Conservation (phyloP, 345 rosid species). For the Toxicodendron radicans region DNA sequence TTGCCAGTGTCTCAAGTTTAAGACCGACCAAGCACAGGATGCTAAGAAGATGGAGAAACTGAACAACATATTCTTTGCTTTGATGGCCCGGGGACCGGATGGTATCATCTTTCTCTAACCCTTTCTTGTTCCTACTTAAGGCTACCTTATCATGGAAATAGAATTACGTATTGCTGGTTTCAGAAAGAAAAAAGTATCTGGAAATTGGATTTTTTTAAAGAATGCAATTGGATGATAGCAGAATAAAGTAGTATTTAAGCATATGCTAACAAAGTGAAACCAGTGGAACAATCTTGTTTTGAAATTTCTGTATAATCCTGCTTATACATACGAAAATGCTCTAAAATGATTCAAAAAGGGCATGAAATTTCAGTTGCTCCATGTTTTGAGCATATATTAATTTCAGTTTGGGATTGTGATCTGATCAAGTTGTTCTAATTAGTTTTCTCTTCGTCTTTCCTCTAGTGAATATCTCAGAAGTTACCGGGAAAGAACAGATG, state of each 20-base stretch:
- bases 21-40: conserved; percentile 96
- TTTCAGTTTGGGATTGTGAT: conserved; percentile 5
- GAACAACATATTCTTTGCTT: conserved; percentile 82
- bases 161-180: neutral
- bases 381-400: neutral
- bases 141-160: neutral
- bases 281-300: neutral
- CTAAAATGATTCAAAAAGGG: neutral
- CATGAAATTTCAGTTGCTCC: neutral
- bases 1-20: conserved; percentile 89
- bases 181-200: neutral
- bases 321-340: neutral
- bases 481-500: conserved; percentile 69
- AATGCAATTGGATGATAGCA: neutral
- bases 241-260: neutral
- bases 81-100: conserved; percentile 94
- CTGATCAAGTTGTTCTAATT: conserved; percentile 14
- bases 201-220: neutral
- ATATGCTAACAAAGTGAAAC: neutral
- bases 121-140: neutral
- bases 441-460: neutral
- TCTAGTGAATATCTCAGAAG: conserved; percentile 77
- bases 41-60: conserved; percentile 99
- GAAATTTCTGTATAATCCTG: neutral
- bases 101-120: conserved; percentile 43